These are phyloP conservation scores for Aspergillus sp. DNA, from an alignment of 2,329 filamentous ascomycete genomes.

Conservation along the genomic window DNA sequence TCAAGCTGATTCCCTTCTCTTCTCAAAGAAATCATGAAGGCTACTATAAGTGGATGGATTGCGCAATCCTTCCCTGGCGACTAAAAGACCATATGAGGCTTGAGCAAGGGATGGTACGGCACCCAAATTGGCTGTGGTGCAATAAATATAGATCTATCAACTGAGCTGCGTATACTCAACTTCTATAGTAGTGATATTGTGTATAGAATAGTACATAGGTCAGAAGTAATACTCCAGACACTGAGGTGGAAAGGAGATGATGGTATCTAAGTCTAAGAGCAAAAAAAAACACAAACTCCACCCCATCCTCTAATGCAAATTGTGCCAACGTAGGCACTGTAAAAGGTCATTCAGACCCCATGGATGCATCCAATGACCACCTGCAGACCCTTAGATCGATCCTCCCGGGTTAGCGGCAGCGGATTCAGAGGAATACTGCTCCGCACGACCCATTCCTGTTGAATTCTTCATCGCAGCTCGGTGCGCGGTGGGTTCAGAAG, in stretches of 20 bases:
- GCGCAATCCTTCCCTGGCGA: too few species aligned
- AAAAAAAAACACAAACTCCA: background rate
- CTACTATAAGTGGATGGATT: too few species aligned
- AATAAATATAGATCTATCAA: background rate
- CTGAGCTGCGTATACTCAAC: background rate
- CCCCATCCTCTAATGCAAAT: background rate
- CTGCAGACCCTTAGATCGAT: too few species aligned
- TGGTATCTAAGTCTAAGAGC: background rate
- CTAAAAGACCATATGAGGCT: too few species aligned
- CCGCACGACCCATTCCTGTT: background rate
- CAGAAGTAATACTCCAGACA: background rate
- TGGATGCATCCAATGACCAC: too few species aligned
- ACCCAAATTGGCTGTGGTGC: too few species aligned
- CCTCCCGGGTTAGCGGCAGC: background rate
- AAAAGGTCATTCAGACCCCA: too few species aligned
- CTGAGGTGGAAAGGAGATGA: background rate
- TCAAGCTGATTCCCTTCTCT: too few species aligned
- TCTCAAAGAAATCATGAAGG: too few species aligned
- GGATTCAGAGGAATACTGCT: background rate
- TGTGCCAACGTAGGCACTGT: background rate
- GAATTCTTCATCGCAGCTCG: background rate
- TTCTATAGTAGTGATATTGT: background rate
- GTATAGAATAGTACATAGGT: too few species aligned
- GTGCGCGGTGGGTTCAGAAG: constrained; percentile 12
- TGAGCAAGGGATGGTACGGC: too few species aligned